phyloP scores from a whole-genome alignment of 768 basidiomycete species.

The Boletus rubescentipes region DNA sequence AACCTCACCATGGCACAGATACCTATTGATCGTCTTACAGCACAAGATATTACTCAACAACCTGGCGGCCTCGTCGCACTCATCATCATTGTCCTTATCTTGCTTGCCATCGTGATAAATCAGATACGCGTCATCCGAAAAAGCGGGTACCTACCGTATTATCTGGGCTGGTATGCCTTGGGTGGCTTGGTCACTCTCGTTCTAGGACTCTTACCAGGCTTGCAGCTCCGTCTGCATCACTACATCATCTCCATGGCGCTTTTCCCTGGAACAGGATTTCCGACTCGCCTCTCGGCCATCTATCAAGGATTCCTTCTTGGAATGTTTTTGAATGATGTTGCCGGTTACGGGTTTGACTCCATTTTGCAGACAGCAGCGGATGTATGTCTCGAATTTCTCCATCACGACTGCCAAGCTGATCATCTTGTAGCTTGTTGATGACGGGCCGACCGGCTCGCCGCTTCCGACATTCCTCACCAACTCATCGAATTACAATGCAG shows the following conservation, averaged over 20 bases:
- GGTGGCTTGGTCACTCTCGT: constrained; percentile 69
- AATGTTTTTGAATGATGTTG: constrained; percentile 76
- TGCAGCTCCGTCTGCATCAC: constrained; percentile 76
- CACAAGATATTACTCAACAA: constrained; percentile 61
- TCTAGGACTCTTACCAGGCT: constrained; percentile 64
- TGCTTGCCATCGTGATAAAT: constrained; percentile 62
- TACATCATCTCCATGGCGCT: constrained; percentile 76
- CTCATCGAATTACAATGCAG: constrained; percentile 61
- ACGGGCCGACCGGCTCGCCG: constrained; percentile 66
- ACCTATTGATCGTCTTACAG: constrained; percentile 74
- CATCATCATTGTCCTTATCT: constrained; percentile 62
- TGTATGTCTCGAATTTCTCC: constrained; percentile 39
- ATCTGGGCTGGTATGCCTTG: constrained; percentile 68
- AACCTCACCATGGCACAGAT: constrained; percentile 72
- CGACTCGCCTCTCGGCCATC: constrained; percentile 75
- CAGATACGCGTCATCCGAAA: constrained; percentile 82
- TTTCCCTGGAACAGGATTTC: constrained; percentile 77
- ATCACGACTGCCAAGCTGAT: background rate
- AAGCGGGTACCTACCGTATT: constrained; percentile 80
- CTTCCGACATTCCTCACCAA: constrained; percentile 75
- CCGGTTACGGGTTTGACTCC: constrained; percentile 76
- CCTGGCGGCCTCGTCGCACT: constrained; percentile 68
- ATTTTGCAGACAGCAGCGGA: constrained; percentile 74
- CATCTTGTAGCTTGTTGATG: constrained; percentile 59
- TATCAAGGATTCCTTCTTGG: constrained; percentile 83